Base-by-base conservation (phyloP, 495 filamentous ascomycete species). In the Aspergillus leporis region DNA sequence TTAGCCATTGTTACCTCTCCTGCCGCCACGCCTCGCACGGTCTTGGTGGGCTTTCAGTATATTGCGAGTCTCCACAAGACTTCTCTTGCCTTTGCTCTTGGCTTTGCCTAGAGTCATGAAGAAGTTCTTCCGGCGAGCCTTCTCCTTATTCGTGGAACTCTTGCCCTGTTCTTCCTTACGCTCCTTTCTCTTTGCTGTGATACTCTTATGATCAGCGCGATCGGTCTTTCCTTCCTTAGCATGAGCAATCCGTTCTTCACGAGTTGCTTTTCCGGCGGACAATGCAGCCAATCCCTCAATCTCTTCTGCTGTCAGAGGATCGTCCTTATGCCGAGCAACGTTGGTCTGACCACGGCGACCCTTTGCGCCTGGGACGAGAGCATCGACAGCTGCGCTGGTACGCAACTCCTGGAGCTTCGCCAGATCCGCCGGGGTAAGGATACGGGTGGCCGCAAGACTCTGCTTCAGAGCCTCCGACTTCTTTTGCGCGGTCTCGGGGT, bases 41-140 rank as follows among this genome's bases (percentile, higher is more conserved):
- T 95, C 90, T 43, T 90, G 78, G 74, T 97, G 93, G 50, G 85
- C 89, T 73, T 83, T 91, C 63, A 98, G 66, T 52, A 90, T 81
- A 71, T 86, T 89, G 62, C 84, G 83, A 46, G 87, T 91, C 66
- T 97, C 87, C 41, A 88, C 82, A 68, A 98, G 78, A 85, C 90
- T 96, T 65, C 91, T 81, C 87, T 96, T 97, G 69, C 90, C 87
- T 80, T 97, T 98, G 49, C 79, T 83, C 76, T 90, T 90, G 3
- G 94, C 93, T 80, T 98, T 98, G 49, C 92, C 90, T 38, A 98
- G 72, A 30, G 92, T 97, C 95, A 99, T 99, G 66, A 98, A 69
- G 73, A 98, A 95, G 71, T 98, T 98, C 86, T 99, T 98, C 80
- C 87, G 88, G 52, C 93, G 79, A 28, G 89, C 86, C 83, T 99